These are phyloP conservation scores for Phaeoacremonium minimum DNA, from an alignment of 2,329 filamentous ascomycete species.

Conservation along the genomic window DNA sequence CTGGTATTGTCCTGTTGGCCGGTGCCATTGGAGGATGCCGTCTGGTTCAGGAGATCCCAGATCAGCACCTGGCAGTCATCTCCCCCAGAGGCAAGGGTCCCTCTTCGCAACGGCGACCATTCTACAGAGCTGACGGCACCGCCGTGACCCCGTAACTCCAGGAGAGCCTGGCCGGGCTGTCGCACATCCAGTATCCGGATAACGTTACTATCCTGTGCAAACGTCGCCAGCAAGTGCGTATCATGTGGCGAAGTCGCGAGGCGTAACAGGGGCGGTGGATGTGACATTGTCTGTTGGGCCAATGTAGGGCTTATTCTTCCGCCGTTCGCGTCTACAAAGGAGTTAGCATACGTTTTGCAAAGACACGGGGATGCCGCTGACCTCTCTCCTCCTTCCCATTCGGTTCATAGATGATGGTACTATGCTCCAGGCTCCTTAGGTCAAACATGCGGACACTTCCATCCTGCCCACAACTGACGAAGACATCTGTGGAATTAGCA, in stretches of 20 bases:
- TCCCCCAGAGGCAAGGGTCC: slow-evolving; percentile 83
- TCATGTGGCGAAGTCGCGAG: slow-evolving; percentile 92
- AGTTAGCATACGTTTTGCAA: slow-evolving; percentile 2
- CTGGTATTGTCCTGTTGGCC: slow-evolving; percentile 52
- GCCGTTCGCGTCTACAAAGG: slow-evolving; percentile 43
- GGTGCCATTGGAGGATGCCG: slow-evolving; percentile 41
- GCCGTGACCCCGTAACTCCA: slow-evolving; percentile 87
- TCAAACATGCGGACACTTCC: slow-evolving; percentile 99
- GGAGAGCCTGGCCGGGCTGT: slow-evolving; percentile 89
- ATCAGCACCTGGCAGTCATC: slow-evolving; percentile 90
- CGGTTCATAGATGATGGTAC: slow-evolving; percentile 98
- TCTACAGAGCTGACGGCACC: slow-evolving; percentile 88
- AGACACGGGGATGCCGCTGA: slow-evolving; percentile 4
- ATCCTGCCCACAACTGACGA: slow-evolving; percentile 95
- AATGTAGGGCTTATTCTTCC: slow-evolving; percentile 69
- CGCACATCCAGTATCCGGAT: slow-evolving; percentile 95
- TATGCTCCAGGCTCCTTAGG: slow-evolving; percentile 90
- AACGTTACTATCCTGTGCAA: slow-evolving; percentile 86
- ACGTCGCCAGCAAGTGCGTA: slow-evolving; percentile 92
- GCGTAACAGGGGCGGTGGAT: slow-evolving; percentile 72
- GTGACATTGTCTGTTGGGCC: slow-evolving; percentile 71
- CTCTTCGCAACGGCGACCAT: slow-evolving; percentile 85
- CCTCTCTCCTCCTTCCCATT: slow-evolving; percentile 75
- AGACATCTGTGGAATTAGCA: slow-evolving; percentile 96
- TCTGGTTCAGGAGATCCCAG: slow-evolving; percentile 80